phyloP scores from a whole-genome alignment of 2,329 filamentous ascomycete species.

The Fusarium sp. region DNA sequence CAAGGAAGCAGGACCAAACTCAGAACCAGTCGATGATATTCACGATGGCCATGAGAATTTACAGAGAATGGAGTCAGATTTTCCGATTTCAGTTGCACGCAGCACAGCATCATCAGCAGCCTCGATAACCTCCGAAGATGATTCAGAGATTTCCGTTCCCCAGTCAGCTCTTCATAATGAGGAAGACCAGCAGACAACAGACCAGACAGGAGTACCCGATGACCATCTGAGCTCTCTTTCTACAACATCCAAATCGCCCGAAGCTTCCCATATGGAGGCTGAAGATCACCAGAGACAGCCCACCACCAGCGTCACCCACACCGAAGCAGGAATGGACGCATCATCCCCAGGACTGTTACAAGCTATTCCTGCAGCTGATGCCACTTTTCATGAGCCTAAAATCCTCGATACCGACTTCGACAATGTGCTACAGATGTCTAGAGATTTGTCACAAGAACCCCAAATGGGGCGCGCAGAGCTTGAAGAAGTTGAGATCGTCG shows the following conservation, averaged over 20 bases:
- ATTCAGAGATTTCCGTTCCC: slow-evolving; percentile 17
- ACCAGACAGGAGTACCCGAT: neutral
- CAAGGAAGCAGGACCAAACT: slow-evolving; percentile 11
- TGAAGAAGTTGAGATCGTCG: neutral
- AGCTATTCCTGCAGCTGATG: slow-evolving; percentile 7
- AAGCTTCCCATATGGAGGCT: slow-evolving; percentile 9
- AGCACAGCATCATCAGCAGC: slow-evolving; percentile 17
- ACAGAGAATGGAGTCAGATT: slow-evolving; percentile 28
- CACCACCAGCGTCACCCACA: slow-evolving; percentile 1
- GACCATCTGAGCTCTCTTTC: neutral
- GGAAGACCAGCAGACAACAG: neutral
- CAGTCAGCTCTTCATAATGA: neutral
- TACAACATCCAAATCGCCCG: no score
- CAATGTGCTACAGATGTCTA: slow-evolving; percentile 25
- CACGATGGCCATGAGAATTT: slow-evolving; percentile 33
- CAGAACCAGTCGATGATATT: slow-evolving; percentile 12
- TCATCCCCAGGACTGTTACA: slow-evolving; percentile 21
- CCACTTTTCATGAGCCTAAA: slow-evolving; percentile 11
- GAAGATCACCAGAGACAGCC: slow-evolving; percentile 6
- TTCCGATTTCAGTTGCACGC: slow-evolving; percentile 19
- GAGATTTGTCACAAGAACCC: slow-evolving; percentile 16
- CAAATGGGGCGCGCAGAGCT: neutral
- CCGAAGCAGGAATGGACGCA: slow-evolving; percentile 5
- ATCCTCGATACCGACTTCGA: slow-evolving; percentile 34
- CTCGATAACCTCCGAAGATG: slow-evolving; percentile 19